Evolutionary conservation across 2,329 filamentous ascomycete species (phyloP), one percentile per base, ranked within the genome.

Genomic region (Bipolaris sorokiniana): DNA sequence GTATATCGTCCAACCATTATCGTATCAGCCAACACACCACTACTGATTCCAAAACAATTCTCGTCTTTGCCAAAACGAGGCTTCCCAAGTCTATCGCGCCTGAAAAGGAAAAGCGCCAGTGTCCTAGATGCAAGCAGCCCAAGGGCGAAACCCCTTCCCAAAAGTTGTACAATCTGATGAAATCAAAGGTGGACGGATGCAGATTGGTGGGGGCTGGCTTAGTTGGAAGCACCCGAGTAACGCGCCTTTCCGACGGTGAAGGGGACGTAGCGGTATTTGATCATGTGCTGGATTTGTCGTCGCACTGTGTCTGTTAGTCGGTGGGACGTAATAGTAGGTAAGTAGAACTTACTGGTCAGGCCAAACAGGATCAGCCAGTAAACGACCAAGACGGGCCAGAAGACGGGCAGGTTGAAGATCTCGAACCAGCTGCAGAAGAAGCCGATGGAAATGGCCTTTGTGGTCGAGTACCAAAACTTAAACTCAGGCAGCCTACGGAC

Each of bases 271-370:
- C 94, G 91, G 83, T 98, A 99, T 83, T 98, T 99, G 85, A 99
- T 94, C 95, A 99, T 99, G 82, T 98, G 95, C 82, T 99, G 95
- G 70, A 99, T 99, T 82, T 99, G 95, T 83, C 95, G 91, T 79
- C 95, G 88, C 95, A 99, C 92, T 96, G 69, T 20, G 23, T 60
- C 49, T 45, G 26, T 62, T 50, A 61, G 59, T 23, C 3, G 13
- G 7, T 33, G 26, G 40, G 0, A 11, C 18, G 22, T 28, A 5
- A 7, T 18, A 10, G 26, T 18, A 6, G 9, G 13, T 11, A 5
- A 20, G 3, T 44, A 48, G 10, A 28, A 86, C 92, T 77, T 83
- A 96, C 92, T 99, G 54, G 95, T 99, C 79, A 99, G 81, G 71
- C 92, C 85, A 75, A 99, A 97, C 60, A 99, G 84, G 74, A 99